Conservation (phyloP, 768 basidiomycete species). For the Suillus subluteus region DNA sequence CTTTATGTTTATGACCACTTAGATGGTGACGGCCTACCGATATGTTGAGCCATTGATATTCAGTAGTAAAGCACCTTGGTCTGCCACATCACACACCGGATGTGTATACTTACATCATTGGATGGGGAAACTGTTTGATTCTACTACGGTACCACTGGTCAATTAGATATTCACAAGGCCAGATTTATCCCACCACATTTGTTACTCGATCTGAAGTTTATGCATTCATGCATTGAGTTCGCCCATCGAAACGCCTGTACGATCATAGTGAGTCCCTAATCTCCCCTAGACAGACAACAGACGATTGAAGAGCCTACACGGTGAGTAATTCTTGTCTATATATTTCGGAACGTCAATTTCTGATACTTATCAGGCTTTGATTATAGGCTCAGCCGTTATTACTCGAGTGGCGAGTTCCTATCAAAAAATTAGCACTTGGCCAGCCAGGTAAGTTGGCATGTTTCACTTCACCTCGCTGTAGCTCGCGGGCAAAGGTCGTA, state of each 20-base stretch:
- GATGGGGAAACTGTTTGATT: neutral
- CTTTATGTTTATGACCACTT: conserved; percentile 47
- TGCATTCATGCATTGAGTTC: neutral
- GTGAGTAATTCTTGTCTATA: neutral
- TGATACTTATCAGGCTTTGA: neutral
- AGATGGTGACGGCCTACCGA: conserved; percentile 22
- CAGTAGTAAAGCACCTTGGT: neutral
- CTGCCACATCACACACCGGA: neutral
- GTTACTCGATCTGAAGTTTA: neutral
- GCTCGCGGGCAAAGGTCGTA: neutral
- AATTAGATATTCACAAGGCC: neutral
- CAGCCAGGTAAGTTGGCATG: neutral
- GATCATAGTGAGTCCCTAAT: neutral
- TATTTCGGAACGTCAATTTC: neutral
- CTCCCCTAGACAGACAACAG: neutral
- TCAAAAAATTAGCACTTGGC: neutral
- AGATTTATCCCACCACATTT: neutral
- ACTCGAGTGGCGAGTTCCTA: neutral
- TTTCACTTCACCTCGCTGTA: neutral
- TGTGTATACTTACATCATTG: neutral
- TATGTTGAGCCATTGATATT: neutral
- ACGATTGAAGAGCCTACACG: neutral
- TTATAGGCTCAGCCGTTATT: neutral
- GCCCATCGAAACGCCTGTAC: neutral
- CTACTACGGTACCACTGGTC: neutral